phyloP scores from a whole-genome alignment of 1,284 basidiomycete species.

The Coniferiporia weirii region DNA sequence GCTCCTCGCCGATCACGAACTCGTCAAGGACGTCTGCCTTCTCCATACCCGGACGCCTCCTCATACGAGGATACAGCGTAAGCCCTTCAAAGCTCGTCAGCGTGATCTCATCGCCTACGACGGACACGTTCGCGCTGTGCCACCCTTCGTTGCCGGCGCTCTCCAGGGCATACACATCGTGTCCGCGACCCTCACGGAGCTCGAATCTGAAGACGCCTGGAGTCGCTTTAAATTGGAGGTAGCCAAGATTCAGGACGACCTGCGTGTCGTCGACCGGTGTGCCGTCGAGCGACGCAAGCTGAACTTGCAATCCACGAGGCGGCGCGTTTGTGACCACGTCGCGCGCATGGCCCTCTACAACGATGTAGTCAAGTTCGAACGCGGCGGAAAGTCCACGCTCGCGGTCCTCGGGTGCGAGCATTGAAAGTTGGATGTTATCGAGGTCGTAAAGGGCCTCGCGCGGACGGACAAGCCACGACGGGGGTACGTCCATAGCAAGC shows the following conservation, averaged over 20 bases:
- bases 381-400: constrained; percentile 63
- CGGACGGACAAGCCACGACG: constrained; percentile 90
- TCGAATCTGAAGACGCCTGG: constrained; percentile 84
- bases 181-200: constrained; percentile 78
- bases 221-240: constrained; percentile 91
- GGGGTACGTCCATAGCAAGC: constrained; percentile 83
- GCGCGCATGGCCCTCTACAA: constrained; percentile 91
- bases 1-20: constrained; percentile 28
- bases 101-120: constrained; percentile 65
- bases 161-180: constrained; percentile 77
- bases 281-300: constrained; percentile 53
- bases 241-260: constrained; percentile 93
- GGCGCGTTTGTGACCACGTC: constrained; percentile 60
- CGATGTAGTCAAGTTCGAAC: constrained; percentile 87
- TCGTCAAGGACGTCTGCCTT: constrained; percentile 71
- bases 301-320: constrained; percentile 82
- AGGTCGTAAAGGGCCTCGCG: constrained; percentile 87
- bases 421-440: constrained; percentile 87
- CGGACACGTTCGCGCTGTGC: constrained; percentile 65
- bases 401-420: constrained; percentile 53
- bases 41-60: constrained; percentile 74
- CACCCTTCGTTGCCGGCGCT: constrained; percentile 83
- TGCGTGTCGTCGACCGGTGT: constrained; percentile 72
- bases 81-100: constrained; percentile 85
- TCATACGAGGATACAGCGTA: constrained; percentile 81